Conservation (phyloP, 176 grass and related monocot genomes). For the Triticum urartu region DNA sequence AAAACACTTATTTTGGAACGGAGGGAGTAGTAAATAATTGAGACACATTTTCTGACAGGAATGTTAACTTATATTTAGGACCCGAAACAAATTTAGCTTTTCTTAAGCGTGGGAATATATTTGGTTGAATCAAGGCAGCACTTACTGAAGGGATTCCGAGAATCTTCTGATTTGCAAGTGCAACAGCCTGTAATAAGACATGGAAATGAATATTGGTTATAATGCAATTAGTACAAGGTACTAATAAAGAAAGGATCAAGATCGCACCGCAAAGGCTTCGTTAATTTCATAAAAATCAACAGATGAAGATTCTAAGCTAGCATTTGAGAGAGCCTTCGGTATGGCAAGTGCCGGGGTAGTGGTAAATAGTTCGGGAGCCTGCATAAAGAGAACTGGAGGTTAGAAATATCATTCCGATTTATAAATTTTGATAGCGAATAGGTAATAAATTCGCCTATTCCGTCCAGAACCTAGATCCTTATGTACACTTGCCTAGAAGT, state of each 20-base stretch:
- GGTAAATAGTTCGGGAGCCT: conserved; percentile 93
- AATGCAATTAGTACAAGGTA: background rate
- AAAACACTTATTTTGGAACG: too few species aligned
- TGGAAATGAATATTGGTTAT: conserved; percentile 5
- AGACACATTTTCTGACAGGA: background rate
- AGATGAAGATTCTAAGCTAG: conserved; percentile 61
- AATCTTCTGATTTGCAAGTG: conserved; percentile 98
- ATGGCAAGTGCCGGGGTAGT: conserved; percentile 88
- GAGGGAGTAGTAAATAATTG: background rate
- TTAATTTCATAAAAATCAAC: conserved; percentile 99
- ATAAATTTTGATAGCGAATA: background rate
- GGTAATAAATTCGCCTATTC: background rate
- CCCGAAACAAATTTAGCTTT: background rate
- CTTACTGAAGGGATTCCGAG: conserved; percentile 79
- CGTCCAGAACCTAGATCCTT: background rate
- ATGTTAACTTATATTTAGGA: background rate
- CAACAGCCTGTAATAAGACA: conserved; percentile 61
- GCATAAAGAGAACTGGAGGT: background rate
- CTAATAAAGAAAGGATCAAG: background rate
- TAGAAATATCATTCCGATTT: background rate
- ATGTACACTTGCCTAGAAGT: background rate
- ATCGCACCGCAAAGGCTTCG: conserved; percentile 83
- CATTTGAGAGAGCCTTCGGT: conserved; percentile 77
- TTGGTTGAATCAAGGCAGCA: background rate
- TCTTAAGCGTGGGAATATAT: background rate